Conservation (phyloP, 208 protist genomes). For the Acanthamoeba castellanii region DNA sequence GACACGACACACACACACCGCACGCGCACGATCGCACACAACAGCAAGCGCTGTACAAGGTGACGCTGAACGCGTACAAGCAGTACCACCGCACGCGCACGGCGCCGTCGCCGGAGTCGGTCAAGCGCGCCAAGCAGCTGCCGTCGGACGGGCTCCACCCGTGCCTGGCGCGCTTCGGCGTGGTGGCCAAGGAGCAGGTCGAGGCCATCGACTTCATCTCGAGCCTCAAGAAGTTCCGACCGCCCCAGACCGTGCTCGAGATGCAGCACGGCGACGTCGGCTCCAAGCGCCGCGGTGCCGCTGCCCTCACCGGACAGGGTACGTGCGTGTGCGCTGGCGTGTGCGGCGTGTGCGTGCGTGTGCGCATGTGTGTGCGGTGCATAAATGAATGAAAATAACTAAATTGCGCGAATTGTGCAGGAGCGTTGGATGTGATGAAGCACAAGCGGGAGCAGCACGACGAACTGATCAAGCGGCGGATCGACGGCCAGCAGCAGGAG, state of each 20-base stretch:
- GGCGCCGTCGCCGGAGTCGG: constrained; percentile 48
- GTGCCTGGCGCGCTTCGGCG: not conserved
- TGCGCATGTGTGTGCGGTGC: not conserved
- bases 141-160: constrained; percentile 52
- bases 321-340: not conserved
- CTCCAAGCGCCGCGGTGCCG: not conserved
- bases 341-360: not conserved
- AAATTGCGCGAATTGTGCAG: too few species aligned
- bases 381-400: too few species aligned
- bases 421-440: constrained; percentile 50
- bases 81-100: constrained; percentile 56
- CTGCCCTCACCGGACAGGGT: not conserved
- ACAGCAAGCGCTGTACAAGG: constrained; percentile 47
- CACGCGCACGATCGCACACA: too few species aligned
- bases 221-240: constrained; percentile 57
- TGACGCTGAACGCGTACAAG: constrained; percentile 65
- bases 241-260: constrained; percentile 56
- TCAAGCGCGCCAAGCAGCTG: constrained; percentile 69
- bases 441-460: constrained; percentile 33
- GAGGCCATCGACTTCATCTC: constrained; percentile 10
- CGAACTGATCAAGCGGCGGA: constrained; percentile 10
- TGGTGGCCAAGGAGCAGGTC: not conserved
- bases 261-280: constrained; percentile 54
- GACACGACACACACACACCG: too few species aligned
- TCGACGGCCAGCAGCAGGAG: not conserved